Conservation (phyloP, 208 protist genomes). For the Acanthamoeba healyi region DNA sequence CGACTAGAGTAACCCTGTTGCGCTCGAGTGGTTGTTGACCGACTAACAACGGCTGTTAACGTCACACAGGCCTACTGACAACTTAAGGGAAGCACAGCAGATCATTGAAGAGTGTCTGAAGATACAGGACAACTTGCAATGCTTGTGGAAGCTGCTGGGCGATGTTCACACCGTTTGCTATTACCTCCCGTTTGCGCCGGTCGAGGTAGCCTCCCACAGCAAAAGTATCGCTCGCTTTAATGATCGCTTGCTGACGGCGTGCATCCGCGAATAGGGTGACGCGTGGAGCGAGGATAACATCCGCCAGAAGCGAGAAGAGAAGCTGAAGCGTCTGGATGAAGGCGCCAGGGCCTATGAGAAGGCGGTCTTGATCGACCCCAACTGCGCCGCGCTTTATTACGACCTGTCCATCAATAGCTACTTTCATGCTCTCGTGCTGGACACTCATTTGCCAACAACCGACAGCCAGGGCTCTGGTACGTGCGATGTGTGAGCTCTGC, state of each 20-base stretch:
- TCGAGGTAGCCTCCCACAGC: not conserved
- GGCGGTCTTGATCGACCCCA: constrained; percentile 26
- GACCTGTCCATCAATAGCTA: constrained; percentile 49
- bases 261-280: not conserved
- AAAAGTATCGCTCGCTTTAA: not conserved
- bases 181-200: not conserved
- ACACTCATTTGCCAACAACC: not conserved
- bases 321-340: constrained; percentile 13
- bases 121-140: constrained; percentile 56
- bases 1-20: too few relatives aligned
- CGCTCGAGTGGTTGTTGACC: not conserved
- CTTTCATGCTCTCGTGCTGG: not conserved
- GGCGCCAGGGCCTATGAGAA: constrained; percentile 43
- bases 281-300: not conserved
- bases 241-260: not conserved
- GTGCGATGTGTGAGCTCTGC: not conserved
- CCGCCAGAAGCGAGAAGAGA: not conserved
- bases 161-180: constrained; percentile 44
- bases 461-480: not conserved
- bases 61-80: not conserved
- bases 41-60: too few relatives aligned
- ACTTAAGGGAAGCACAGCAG: constrained; percentile 2
- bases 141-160: constrained; percentile 40
- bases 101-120: constrained; percentile 35
- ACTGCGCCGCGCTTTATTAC: constrained; percentile 30